Evolutionary conservation across 129 eudicot species (phyloP).

Genomic region (Centella asiatica): DNA sequence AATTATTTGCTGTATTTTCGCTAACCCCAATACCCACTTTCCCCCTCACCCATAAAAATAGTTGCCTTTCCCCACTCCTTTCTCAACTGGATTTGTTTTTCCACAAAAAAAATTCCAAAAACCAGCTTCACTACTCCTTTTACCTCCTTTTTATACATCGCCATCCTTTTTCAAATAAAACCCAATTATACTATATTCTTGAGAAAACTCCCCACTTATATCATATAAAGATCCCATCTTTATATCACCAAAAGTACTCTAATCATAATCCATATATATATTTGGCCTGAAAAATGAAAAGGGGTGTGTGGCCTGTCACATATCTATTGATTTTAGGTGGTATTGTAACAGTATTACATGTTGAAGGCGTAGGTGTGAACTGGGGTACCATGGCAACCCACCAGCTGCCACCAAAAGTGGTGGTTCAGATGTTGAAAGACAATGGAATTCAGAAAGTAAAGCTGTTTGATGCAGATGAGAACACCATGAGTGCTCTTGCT

Average conservation of each 20-base stretch:
- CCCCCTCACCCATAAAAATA: not conserved
- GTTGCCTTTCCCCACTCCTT: not conserved
- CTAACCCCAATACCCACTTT: not conserved
- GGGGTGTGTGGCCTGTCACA: not conserved
- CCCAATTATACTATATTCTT: not conserved
- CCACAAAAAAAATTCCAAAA: no score
- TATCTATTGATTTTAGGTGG: not conserved
- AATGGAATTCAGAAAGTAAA: constrained; percentile 78
- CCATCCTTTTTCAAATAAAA: not conserved
- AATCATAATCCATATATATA: no score
- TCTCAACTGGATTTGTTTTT: not conserved
- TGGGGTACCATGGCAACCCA: constrained; percentile 94
- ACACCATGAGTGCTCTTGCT: constrained; percentile 74
- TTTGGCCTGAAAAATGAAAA: not conserved
- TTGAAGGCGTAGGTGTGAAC: constrained; percentile 77
- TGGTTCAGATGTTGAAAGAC: constrained; percentile 73
- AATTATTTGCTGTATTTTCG: no score
- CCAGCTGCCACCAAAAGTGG: constrained; percentile 60
- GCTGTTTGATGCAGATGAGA: constrained; percentile 67
- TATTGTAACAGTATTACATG: not conserved
- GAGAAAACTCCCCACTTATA: not conserved
- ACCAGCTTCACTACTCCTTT: no score
- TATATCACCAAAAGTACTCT: not conserved
- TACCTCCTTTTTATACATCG: not conserved
- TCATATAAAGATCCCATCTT: not conserved